Conservation (phyloP, 495 filamentous ascomycete species). For the Penicillium turbatum region DNA sequence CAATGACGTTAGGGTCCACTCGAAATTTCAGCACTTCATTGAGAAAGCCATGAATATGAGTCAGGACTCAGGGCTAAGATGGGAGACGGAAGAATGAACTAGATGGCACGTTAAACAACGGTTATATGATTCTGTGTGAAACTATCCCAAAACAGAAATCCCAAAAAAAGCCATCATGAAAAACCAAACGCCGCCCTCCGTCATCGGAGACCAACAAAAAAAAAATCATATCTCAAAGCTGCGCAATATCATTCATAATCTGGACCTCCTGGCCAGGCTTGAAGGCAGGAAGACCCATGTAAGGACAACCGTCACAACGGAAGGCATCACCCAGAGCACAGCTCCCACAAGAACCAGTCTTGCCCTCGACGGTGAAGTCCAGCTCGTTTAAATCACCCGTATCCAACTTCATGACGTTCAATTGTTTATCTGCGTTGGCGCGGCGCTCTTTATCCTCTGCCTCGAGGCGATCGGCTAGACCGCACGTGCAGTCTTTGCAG, state of each 20-base stretch:
- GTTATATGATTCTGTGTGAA: constrained; percentile 6
- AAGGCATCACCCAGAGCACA: constrained; percentile 80
- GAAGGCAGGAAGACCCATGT: constrained; percentile 90
- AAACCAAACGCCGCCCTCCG: background rate
- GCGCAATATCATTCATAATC: constrained; percentile 78
- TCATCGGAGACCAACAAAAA: background rate
- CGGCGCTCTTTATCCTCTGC: constrained; percentile 74
- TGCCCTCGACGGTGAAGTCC: constrained; percentile 94
- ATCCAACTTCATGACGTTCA: constrained; percentile 65
- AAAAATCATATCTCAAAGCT: constrained; percentile 51
- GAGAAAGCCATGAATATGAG: background rate
- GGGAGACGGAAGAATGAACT: no score
- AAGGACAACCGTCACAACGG: constrained; percentile 71
- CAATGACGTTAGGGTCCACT: constrained; percentile 9
- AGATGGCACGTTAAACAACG: background rate
- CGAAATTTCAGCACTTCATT: background rate
- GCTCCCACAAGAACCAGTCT: constrained; percentile 88
- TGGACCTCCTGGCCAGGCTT: constrained; percentile 93
- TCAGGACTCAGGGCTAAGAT: no score
- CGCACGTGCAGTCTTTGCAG: constrained; percentile 98
- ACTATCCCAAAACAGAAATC: background rate
- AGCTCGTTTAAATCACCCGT: constrained; percentile 74
- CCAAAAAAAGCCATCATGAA: background rate
- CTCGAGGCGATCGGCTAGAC: constrained; percentile 71
- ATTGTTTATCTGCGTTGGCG: constrained; percentile 52